A percentile compares a stretch with the other conserved stretches of the same genome.
These are phyloP conservation scores for Phytophthora multivora DNA, from an alignment of 352 stramenopile species.

Conservation along the genomic window DNA sequence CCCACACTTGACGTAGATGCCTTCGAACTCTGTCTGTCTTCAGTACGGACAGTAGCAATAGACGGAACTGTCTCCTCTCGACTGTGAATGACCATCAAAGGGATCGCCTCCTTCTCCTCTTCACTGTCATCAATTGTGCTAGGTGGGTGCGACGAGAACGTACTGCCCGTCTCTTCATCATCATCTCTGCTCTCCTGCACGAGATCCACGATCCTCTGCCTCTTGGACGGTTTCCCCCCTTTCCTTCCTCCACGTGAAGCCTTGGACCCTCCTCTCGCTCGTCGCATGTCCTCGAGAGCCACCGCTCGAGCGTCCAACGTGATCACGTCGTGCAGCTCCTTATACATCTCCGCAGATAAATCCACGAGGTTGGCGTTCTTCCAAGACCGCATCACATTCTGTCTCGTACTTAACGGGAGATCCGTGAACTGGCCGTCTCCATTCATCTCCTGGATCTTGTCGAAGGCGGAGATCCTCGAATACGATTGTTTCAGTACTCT, in stretches of 20 bases:
- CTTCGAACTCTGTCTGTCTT: neutral
- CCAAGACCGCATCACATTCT: conserved; percentile 36
- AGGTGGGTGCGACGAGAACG: conserved; percentile 18
- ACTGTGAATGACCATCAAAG: conserved; percentile 14
- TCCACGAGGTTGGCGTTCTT: conserved; percentile 44
- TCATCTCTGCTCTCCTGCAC: conserved; percentile 15
- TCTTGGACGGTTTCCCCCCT: conserved; percentile 13
- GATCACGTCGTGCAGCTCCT: conserved; percentile 27
- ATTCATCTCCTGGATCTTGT: conserved; percentile 42
- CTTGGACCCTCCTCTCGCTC: conserved; percentile 21
- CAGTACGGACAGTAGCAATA: too few species aligned
- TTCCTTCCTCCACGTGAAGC: conserved; percentile 10
- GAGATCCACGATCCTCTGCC: conserved; percentile 2
- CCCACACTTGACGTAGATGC: neutral
- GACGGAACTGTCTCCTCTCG: too few species aligned
- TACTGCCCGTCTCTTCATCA: conserved; percentile 19
- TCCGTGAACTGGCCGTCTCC: conserved; percentile 30
- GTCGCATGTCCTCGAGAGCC: conserved; percentile 35
- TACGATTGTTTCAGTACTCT: conserved; percentile 40
- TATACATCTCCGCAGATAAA: conserved; percentile 32
- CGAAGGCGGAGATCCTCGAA: conserved; percentile 31
- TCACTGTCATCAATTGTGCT: conserved; percentile 29
- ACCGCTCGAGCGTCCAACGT: conserved; percentile 28
- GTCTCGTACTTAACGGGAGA: conserved; percentile 14
- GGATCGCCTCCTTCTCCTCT: conserved; percentile 30